Conservation (phyloP, 768 basidiomycete genomes). For the Naganishia vaughanmartiniae region DNA sequence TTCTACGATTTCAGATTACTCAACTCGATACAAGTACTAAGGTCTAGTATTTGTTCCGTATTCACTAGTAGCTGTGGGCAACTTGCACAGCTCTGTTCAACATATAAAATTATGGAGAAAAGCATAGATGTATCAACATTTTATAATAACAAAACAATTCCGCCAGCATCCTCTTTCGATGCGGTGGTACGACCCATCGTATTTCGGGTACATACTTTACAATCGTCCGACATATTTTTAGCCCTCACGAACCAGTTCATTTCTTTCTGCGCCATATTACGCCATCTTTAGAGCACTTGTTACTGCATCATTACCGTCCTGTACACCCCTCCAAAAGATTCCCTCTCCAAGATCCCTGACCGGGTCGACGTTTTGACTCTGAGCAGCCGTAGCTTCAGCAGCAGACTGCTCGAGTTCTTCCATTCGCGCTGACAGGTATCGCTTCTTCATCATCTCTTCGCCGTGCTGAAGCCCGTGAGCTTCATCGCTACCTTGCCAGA, state of each 20-base stretch:
- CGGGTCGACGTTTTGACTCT: constrained; percentile 11
- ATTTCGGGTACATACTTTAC: background rate
- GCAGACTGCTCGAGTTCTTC: constrained; percentile 31
- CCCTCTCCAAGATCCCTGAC: background rate
- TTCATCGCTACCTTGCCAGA: constrained; percentile 74
- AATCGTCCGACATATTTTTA: background rate
- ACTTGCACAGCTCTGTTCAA: no score
- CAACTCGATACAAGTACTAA: constrained; percentile 74
- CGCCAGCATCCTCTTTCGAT: background rate
- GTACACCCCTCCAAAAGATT: constrained; percentile 48
- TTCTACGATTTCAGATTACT: constrained; percentile 62
- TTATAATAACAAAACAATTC: background rate
- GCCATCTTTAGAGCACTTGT: constrained; percentile 43
- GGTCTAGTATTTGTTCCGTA: background rate
- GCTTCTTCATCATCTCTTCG: constrained; percentile 57
- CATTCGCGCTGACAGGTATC: constrained; percentile 30
- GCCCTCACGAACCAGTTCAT: background rate
- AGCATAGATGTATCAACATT: constrained; percentile 2
- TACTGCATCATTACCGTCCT: constrained; percentile 49
- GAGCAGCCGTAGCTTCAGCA: constrained; percentile 1
- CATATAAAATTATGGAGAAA: no score
- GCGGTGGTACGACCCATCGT: background rate
- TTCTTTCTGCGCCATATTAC: constrained; percentile 20
- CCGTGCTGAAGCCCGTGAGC: constrained; percentile 60
- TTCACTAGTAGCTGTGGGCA: background rate